Conservation (phyloP, 2,329 filamentous ascomycete species). For the Cladosporium sp. region DNA sequence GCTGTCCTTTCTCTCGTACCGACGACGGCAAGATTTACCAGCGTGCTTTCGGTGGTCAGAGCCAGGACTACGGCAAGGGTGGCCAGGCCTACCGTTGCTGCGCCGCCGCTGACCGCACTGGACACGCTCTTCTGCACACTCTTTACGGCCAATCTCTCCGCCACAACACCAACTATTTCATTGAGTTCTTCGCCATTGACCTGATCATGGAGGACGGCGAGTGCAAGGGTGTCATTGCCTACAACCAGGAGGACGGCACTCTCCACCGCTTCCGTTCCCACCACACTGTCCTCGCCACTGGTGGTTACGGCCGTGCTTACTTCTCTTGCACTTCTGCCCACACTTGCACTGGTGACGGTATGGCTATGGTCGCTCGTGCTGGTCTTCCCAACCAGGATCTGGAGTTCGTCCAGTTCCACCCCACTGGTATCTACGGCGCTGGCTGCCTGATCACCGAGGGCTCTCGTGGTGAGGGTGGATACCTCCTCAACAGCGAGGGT, state of each 20-base stretch:
- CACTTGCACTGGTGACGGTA: slow-evolving; percentile 97
- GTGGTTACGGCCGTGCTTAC: slow-evolving; percentile 96
- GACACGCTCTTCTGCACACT: slow-evolving; percentile 95
- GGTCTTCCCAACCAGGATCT: slow-evolving; percentile 98
- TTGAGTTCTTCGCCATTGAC: slow-evolving; percentile 97
- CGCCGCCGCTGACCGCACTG: slow-evolving; percentile 92
- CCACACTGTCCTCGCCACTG: slow-evolving; percentile 94
- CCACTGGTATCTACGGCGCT: slow-evolving; percentile 97
- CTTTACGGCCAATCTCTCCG: slow-evolving; percentile 95
- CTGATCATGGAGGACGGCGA: slow-evolving; percentile 96
- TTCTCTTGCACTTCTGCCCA: slow-evolving; percentile 98
- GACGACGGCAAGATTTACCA: slow-evolving; percentile 98
- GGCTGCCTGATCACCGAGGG: slow-evolving; percentile 97
- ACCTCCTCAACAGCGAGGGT: slow-evolving; percentile 94
- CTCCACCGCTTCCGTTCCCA: slow-evolving; percentile 94
- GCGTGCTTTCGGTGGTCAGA: slow-evolving; percentile 96
- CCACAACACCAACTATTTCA: slow-evolving; percentile 99
- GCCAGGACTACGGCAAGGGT: slow-evolving; percentile 90
- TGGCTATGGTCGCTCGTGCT: slow-evolving; percentile 98
- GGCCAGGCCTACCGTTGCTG: slow-evolving; percentile 97
- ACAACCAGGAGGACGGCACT: slow-evolving; percentile 98
- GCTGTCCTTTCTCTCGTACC: slow-evolving; percentile 92
- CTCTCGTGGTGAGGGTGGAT: slow-evolving; percentile 95
- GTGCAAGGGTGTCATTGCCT: slow-evolving; percentile 93
- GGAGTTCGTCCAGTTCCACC: slow-evolving; percentile 99